phyloP scores from a whole-genome alignment of 2,329 filamentous ascomycete genomes.

The Myriosclerotinia duriaeana region DNA sequence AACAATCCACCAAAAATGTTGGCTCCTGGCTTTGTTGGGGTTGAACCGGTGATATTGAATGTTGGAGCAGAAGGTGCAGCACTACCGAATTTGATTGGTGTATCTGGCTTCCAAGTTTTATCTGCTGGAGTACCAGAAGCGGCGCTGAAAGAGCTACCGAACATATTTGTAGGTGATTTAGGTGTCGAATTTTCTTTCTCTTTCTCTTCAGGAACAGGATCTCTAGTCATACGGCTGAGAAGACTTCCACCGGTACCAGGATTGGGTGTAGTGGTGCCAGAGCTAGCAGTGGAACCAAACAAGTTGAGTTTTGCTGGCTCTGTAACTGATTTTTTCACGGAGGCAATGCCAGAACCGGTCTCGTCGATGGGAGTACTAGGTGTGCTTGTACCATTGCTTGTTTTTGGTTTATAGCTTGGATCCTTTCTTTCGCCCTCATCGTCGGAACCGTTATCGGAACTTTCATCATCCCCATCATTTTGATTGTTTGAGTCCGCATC shows the following conservation, averaged over 20 bases:
- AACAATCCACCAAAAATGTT: conserved; percentile 27
- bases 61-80: conserved; percentile 30
- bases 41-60: conserved; percentile 32
- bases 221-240: conserved; percentile 56
- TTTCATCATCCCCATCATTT: conserved; percentile 46
- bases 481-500: conserved; percentile 48
- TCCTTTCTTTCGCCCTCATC: conserved; percentile 43
- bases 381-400: conserved; percentile 27
- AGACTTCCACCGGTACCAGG: conserved; percentile 47
- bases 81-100: conserved; percentile 48
- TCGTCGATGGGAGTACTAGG: conserved; percentile 33
- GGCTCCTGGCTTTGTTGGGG: conserved; percentile 28
- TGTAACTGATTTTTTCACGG: conserved; percentile 32
- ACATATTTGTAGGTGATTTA: conserved; percentile 35
- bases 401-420: conserved; percentile 31
- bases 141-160: conserved; percentile 28
- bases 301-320: conserved; percentile 37
- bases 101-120: conserved; percentile 51
- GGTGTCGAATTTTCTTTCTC: conserved; percentile 40
- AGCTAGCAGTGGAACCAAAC: conserved; percentile 42
- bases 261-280: conserved; percentile 42
- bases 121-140: conserved; percentile 41
- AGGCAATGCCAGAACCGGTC: conserved; percentile 35
- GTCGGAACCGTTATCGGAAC: conserved; percentile 46
- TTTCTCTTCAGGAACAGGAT: conserved; percentile 46